Evolutionary conservation across 2,329 filamentous ascomycete genomes (phyloP), one percentile per base, ranked within the genome.

Genomic region (Fonsecaea pedrosoi): DNA sequence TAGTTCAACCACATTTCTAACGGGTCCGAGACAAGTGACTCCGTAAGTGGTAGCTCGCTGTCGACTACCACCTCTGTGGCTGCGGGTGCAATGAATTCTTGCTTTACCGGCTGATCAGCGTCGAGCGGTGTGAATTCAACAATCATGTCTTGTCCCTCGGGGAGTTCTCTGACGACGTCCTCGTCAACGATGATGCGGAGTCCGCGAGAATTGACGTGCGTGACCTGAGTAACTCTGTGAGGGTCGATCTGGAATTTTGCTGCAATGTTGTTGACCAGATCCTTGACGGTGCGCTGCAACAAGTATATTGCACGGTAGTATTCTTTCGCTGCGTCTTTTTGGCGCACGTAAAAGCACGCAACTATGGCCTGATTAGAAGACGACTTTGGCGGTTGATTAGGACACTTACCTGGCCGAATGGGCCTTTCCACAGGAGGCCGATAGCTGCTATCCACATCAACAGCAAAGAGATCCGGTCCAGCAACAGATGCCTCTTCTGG

Each of bases 101-200:
- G 67, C 35, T 73, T 73, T 21, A 72, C 48, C 25, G 60, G 58
- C 18, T 64, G 67, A 42, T 74, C 78, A 58, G 80, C 76, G 64
- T 81, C 71, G 54, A 91, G 83, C 72, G 95, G 89, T 65, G 91
- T 84, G 66, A 89, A 86, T 73, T 90, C 87, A 50, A 86, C 86
- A 42, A 85, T 82, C 90, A 98, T 95, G 75, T 97, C 94, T 78
- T 98, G 92, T 37, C 93, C 94, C 80, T 99, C 95, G 1, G 88
- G 86, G 60, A 98, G 83, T 77, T 94, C 90, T 54, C 86, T 86
- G 37, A 98, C 87, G 56, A 96, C 89, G 69, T 97, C 93, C 74
- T 98, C 93, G 74, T 98, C 95, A 73, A 98, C 86, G 75, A 96
- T 87, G 63, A 98, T 88, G 74, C 93, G 88, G 1, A 97, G 80